A percentile compares a stretch with the other conserved stretches of the same genome.
Conservation (phyloP, 768 basidiomycete genomes). For the Botryobasidium botryosum region DNA sequence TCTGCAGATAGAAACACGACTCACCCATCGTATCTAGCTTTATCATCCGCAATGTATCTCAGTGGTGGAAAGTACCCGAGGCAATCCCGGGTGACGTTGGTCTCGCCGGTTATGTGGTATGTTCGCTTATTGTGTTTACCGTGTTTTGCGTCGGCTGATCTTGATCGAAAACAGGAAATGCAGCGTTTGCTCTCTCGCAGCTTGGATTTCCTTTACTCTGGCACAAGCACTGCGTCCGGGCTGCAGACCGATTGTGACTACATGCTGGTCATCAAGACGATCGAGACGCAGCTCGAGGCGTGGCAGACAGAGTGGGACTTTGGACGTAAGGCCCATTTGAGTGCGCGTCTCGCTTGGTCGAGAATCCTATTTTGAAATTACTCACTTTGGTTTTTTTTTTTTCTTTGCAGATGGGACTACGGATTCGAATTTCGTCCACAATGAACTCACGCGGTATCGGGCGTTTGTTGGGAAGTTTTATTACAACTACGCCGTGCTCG, state of each 20-base stretch:
- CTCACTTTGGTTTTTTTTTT: too few relatives aligned
- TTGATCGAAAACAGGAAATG: conserved; percentile 36
- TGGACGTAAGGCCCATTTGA: too few relatives aligned
- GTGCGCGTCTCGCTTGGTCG: too few relatives aligned
- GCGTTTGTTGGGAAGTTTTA: conserved; percentile 33
- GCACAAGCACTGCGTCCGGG: conserved; percentile 61
- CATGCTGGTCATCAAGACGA: conserved; percentile 62
- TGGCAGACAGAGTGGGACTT: conserved; percentile 38
- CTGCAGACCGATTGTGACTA: conserved; percentile 76
- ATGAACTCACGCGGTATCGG: conserved; percentile 4
- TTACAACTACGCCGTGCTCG: conserved; percentile 70
- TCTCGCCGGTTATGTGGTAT: conserved; percentile 60
- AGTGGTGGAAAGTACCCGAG: conserved; percentile 57
- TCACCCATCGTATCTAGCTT: conserved; percentile 29
- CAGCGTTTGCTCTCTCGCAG: conserved; percentile 81
- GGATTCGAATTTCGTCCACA: neutral
- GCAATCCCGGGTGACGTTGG: conserved; percentile 47
- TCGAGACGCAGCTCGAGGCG: conserved; percentile 57
- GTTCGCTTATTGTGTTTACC: conserved; percentile 16
- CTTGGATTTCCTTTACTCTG: conserved; percentile 80
- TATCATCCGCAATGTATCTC: conserved; percentile 66
- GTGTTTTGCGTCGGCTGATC: neutral
- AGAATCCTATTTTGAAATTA: neutral
- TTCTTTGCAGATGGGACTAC: neutral
- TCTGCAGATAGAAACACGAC: too few relatives aligned